These are phyloP conservation scores for Calonectria montana DNA, from an alignment of 2,329 filamentous ascomycete genomes.

Conservation along the genomic window DNA sequence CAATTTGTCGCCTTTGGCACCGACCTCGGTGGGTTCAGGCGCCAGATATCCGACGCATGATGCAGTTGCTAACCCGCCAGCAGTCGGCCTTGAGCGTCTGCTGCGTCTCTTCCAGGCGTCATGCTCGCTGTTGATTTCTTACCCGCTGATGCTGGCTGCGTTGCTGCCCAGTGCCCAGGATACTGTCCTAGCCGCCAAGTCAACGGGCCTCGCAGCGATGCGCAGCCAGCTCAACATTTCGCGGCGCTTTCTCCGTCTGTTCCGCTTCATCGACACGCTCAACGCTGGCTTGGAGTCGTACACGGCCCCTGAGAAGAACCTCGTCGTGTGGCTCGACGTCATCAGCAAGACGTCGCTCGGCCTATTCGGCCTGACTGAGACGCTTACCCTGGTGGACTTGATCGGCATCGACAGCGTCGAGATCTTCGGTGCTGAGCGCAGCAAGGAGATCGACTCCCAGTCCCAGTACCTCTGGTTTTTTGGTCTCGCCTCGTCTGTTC, in stretches of 20 bases:
- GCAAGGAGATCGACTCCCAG: conserved; percentile 64
- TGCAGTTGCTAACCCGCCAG: background rate
- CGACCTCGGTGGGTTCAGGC: conserved; percentile 54
- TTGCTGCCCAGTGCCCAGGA: conserved; percentile 39
- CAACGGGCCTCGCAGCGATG: conserved; percentile 49
- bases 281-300: conserved; percentile 59
- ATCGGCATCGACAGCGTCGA: conserved; percentile 56
- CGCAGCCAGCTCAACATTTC: conserved; percentile 57
- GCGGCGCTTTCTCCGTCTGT: conserved; percentile 74
- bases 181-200: conserved; percentile 42
- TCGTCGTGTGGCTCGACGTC: conserved; percentile 63
- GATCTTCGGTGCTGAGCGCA: conserved; percentile 63
- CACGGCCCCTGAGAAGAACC: conserved; percentile 36
- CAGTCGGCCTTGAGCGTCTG: conserved; percentile 71
- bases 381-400: conserved; percentile 69
- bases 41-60: background rate
- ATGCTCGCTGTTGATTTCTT: conserved; percentile 60
- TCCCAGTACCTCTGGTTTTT: conserved; percentile 79
- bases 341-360: conserved; percentile 70
- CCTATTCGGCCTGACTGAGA: conserved; percentile 76
- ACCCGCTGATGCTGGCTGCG: conserved; percentile 53
- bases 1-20: conserved; percentile 58
- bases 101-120: conserved; percentile 68
- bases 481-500: conserved; percentile 63
- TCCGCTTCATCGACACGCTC: conserved; percentile 75